A percentile compares a stretch with the other conserved stretches of the same genome.
Evolutionary conservation across 2,329 filamentous ascomycete genomes (phyloP).

Genomic region (Lasiodiplodia sp.): DNA sequence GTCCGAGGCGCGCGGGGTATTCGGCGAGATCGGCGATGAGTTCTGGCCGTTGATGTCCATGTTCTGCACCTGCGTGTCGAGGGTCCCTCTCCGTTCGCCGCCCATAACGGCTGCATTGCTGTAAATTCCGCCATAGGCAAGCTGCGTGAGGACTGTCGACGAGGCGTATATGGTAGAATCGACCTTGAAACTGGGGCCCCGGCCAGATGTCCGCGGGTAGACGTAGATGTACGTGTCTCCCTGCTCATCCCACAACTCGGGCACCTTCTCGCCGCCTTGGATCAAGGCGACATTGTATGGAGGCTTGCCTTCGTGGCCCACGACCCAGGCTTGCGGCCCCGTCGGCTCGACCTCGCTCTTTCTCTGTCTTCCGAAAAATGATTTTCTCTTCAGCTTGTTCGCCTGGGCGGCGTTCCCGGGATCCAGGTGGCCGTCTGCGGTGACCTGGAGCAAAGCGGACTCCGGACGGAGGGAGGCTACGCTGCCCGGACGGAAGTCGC

Average conservation of each 20-base stretch:
- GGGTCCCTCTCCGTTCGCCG: constrained; percentile 39
- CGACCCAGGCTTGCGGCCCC: constrained; percentile 62
- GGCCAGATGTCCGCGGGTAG: constrained; percentile 63
- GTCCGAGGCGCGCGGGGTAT: constrained; percentile 40
- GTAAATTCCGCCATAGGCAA: constrained; percentile 63
- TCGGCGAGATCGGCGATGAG: constrained; percentile 36
- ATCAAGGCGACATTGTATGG: constrained; percentile 62
- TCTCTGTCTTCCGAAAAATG: constrained; percentile 41
- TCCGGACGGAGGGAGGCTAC: constrained; percentile 22
- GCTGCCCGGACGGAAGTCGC: constrained; percentile 15
- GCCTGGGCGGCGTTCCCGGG: constrained; percentile 15
- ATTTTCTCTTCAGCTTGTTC: constrained; percentile 46
- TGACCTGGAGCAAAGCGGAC: constrained; percentile 23
- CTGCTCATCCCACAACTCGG: constrained; percentile 68
- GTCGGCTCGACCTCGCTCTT: constrained; percentile 35
- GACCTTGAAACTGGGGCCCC: constrained; percentile 67
- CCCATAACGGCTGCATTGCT: constrained; percentile 38
- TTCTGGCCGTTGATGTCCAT: constrained; percentile 38
- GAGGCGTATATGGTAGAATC: constrained; percentile 65
- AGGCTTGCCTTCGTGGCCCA: constrained; percentile 63
- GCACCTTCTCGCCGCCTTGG: constrained; percentile 59
- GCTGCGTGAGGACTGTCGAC: constrained; percentile 61
- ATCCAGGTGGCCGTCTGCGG: constrained; percentile 26
- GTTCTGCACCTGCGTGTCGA: constrained; percentile 38
- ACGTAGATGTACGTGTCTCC: constrained; percentile 71